phyloP scores from a whole-genome alignment of 805 yeast genomes.

The Tetrapisispora fleetii region DNA sequence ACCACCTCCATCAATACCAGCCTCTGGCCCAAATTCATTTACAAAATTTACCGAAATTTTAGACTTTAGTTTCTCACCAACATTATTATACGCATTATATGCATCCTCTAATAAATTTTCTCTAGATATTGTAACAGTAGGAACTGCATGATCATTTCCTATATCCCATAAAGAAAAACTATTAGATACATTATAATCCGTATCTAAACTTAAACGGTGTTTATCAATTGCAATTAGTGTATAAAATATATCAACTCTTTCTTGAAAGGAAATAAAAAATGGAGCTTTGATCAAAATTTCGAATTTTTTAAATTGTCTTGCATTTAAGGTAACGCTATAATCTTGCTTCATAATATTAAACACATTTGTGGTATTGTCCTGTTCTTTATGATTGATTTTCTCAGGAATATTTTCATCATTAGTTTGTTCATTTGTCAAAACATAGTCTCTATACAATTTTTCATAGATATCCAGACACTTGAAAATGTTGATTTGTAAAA shows the following conservation, averaged over 20 bases:
- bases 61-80: conserved; percentile 49
- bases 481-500: conserved; percentile 13
- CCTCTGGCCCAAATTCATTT: conserved; percentile 69
- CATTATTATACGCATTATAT: conserved; percentile 42
- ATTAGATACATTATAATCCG: conserved; percentile 7
- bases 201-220: conserved; percentile 18
- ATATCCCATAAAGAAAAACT: conserved; percentile 6
- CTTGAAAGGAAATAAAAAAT: conserved; percentile 66
- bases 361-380: neutral
- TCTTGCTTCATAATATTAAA: neutral
- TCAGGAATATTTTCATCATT: conserved; percentile 11
- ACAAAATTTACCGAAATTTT: conserved; percentile 55
- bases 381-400: neutral
- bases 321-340: neutral
- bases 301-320: conserved; percentile 27
- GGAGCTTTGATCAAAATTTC: conserved; percentile 58
- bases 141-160: conserved; percentile 7
- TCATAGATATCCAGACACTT: conserved; percentile 20
- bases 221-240: conserved; percentile 48
- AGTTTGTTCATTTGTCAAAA: conserved; percentile 8
- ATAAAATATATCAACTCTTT: conserved; percentile 67
- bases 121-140: conserved; percentile 51
- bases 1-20: conserved; percentile 97
- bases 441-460: conserved; percentile 16
- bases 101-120: conserved; percentile 71